Evolutionary conservation across 179 eudicot species (phyloP).

Genomic region (Silene coronaria): DNA sequence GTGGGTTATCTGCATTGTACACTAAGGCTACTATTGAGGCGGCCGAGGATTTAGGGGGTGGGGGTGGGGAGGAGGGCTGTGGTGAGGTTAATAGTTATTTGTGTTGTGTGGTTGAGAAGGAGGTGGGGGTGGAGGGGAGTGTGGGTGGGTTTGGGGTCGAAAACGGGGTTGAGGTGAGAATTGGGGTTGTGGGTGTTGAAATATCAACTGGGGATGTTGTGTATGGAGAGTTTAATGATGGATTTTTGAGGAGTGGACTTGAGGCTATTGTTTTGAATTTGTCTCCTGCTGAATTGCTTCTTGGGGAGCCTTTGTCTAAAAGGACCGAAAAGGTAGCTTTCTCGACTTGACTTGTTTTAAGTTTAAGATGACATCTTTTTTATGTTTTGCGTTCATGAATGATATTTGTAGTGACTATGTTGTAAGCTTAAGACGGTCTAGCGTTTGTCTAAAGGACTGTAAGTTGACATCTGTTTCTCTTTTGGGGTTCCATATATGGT

Average conservation of each 20-base stretch:
- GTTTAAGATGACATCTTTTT: background rate
- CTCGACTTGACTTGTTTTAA: too few relatives aligned
- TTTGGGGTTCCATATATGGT: too few relatives aligned
- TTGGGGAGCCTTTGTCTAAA: slow-evolving; percentile 68
- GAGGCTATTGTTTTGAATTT: slow-evolving; percentile 71
- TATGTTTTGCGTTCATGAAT: too few relatives aligned
- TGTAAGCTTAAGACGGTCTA: too few relatives aligned
- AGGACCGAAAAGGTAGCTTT: slow-evolving; percentile 71
- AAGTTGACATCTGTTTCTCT: too few relatives aligned
- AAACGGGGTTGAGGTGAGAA: slow-evolving; percentile 49
- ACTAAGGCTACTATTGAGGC: slow-evolving; percentile 94
- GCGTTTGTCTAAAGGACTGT: too few relatives aligned
- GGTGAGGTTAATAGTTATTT: slow-evolving; percentile 64
- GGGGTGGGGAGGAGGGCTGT: slow-evolving; percentile 68
- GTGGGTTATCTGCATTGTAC: slow-evolving; percentile 86
- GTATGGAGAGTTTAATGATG: slow-evolving; percentile 78
- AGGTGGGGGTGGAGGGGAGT: slow-evolving; percentile 22
- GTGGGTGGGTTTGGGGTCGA: slow-evolving; percentile 31
- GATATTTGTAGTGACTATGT: too few relatives aligned
- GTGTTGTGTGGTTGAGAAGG: slow-evolving; percentile 76
- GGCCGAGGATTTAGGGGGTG: slow-evolving; percentile 70
- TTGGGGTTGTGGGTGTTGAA: slow-evolving; percentile 81
- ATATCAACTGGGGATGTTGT: slow-evolving; percentile 90
- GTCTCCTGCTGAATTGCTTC: slow-evolving; percentile 74
- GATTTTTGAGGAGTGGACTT: slow-evolving; percentile 65